Conservation (phyloP, 2,329 filamentous ascomycete species). For the Sclerotiophoma versabilis region DNA sequence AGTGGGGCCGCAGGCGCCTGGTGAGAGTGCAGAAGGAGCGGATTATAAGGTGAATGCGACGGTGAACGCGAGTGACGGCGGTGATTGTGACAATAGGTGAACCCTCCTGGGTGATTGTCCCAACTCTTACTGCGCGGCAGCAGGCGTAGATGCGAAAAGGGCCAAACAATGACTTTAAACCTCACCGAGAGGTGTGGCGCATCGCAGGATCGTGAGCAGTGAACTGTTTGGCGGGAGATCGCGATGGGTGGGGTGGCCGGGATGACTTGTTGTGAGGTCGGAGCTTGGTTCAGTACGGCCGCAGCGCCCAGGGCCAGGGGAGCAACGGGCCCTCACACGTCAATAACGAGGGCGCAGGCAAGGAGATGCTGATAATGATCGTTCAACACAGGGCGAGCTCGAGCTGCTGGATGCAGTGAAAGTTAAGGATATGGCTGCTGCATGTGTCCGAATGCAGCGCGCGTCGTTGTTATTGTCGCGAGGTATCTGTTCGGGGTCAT, state of each 20-base stretch:
- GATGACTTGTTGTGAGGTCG: conserved; percentile 24
- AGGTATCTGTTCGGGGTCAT: conserved; percentile 22
- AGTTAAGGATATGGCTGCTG: conserved; percentile 2
- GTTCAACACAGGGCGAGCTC: conserved; percentile 14
- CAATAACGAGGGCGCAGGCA: conserved; percentile 12
- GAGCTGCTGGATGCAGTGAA: conserved; percentile 8
- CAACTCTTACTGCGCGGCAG: conserved; percentile 20
- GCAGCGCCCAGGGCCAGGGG: conserved; percentile 12
- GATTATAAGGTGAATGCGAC: conserved; percentile 18
- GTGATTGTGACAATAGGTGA: conserved; percentile 19
- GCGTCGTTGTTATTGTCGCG: conserved; percentile 21
- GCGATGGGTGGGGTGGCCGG: conserved; percentile 18
- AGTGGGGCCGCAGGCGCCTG: conserved; percentile 5
- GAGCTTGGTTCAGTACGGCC: conserved; percentile 14
- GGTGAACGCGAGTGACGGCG: conserved; percentile 24
- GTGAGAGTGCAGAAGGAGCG: conserved; percentile 11
- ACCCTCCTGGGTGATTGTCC: conserved; percentile 21
- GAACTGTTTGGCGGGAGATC: conserved; percentile 9
- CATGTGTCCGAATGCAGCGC: conserved; percentile 9
- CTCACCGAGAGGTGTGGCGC: conserved; percentile 17
- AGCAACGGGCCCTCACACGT: conserved; percentile 5
- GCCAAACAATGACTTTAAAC: conserved; percentile 8
- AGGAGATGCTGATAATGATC: not conserved
- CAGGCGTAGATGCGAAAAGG: conserved; percentile 19
- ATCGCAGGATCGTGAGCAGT: conserved; percentile 10